Evolutionary conservation across 768 basidiomycete genomes (phyloP).

Genomic region (Coprinopsis strossmayeri): DNA sequence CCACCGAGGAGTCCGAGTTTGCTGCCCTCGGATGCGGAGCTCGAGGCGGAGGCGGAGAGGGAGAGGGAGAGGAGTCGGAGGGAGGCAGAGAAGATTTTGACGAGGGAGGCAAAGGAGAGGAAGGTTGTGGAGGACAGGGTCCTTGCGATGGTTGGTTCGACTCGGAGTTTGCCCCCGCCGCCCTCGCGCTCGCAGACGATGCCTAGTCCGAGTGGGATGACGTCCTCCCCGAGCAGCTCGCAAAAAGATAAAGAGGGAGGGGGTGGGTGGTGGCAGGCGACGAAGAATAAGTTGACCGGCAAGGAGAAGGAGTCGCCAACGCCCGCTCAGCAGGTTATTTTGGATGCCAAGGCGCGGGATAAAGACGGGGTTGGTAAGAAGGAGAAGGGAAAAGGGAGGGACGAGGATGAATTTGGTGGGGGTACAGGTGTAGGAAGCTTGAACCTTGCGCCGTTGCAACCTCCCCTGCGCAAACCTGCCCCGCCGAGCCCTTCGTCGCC

Average conservation of each 20-base stretch:
- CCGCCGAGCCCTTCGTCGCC: conserved; percentile 57
- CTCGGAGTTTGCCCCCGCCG: conserved; percentile 46
- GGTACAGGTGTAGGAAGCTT: conserved; percentile 50
- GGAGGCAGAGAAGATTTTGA: conserved; percentile 75
- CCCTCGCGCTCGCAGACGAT: conserved; percentile 55
- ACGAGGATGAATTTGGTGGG: conserved; percentile 20
- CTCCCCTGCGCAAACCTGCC: conserved; percentile 40
- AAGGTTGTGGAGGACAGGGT: conserved; percentile 68
- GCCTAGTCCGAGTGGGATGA: conserved; percentile 52
- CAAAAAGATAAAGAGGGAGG: no score
- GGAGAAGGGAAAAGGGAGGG: conserved; percentile 20
- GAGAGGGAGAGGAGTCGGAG: conserved; percentile 71
- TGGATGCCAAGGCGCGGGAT: conserved; percentile 61
- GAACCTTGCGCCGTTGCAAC: conserved; percentile 39
- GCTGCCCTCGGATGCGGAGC: conserved; percentile 65
- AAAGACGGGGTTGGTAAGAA: conserved; percentile 42
- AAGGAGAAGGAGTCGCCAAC: conserved; percentile 58
- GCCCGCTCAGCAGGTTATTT: conserved; percentile 77
- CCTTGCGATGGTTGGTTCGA: conserved; percentile 60
- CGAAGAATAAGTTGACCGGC: conserved; percentile 72
- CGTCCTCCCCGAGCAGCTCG: conserved; percentile 61
- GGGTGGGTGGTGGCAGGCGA: conserved; percentile 63
- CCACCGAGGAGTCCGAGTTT: conserved; percentile 31
- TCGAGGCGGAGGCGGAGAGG: conserved; percentile 74
- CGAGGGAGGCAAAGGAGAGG: conserved; percentile 62